These are phyloP conservation scores for Trypanosoma mega DNA, from an alignment of 208 protist genomes.

Conservation along the genomic window DNA sequence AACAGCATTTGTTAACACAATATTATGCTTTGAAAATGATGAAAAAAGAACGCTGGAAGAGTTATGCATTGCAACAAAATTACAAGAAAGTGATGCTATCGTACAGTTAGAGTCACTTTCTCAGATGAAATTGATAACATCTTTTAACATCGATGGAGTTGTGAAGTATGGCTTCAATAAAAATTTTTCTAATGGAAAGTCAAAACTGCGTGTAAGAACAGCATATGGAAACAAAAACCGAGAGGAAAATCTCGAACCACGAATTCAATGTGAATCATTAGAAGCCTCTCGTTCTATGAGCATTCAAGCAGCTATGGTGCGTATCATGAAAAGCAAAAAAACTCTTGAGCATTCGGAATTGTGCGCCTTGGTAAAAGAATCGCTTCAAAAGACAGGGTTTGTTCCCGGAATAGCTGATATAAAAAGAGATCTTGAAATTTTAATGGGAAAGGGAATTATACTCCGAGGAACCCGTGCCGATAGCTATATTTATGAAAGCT, in stretches of 20 bases:
- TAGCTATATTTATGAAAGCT: slow-evolving; percentile 32
- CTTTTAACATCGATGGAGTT: not conserved
- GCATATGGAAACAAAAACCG: slow-evolving; percentile 14
- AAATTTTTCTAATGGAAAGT: slow-evolving; percentile 21
- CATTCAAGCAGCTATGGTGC: slow-evolving; percentile 66
- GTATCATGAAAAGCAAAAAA: slow-evolving; percentile 61
- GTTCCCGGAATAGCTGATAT: slow-evolving; percentile 46
- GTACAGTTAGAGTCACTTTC: slow-evolving; percentile 23
- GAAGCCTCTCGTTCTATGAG: slow-evolving; percentile 36
- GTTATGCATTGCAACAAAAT: slow-evolving; percentile 14
- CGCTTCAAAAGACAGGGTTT: slow-evolving; percentile 29
- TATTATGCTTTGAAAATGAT: slow-evolving; percentile 36
- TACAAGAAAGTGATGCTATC: slow-evolving; percentile 13
- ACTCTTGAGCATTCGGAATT: slow-evolving; percentile 51
- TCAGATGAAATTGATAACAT: slow-evolving; percentile 18
- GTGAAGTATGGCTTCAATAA: slow-evolving; percentile 27
- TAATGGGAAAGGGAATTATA: slow-evolving; percentile 76
- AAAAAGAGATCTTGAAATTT: slow-evolving; percentile 50
- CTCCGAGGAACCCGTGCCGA: slow-evolving; percentile 28
- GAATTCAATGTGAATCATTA: slow-evolving; percentile 5
- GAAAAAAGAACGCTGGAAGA: slow-evolving; percentile 13
- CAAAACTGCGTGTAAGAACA: slow-evolving; percentile 13
- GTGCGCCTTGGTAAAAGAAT: slow-evolving; percentile 33
- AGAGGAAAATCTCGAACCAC: slow-evolving; percentile 8
- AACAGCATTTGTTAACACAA: slow-evolving; percentile 66